These are phyloP conservation scores for Cutaneotrichosporon sp. DNA, from an alignment of 1,284 basidiomycete species.

Conservation along the genomic window DNA sequence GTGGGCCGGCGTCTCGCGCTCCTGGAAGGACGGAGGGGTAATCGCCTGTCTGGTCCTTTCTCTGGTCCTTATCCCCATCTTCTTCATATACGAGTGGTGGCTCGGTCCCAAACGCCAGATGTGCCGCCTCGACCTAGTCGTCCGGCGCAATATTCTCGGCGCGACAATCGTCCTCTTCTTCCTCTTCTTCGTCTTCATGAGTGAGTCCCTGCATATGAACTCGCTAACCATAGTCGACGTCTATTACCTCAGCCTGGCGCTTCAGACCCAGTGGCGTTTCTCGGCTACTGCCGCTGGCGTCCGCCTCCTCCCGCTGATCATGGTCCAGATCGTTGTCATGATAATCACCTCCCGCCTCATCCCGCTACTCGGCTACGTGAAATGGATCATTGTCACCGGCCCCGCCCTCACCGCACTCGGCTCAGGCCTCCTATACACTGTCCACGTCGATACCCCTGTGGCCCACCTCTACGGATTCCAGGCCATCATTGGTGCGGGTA, in stretches of 20 bases:
- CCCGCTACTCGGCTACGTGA: conserved; percentile 44
- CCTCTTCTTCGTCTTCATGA: conserved; percentile 49
- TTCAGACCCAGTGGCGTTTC: conserved; percentile 48
- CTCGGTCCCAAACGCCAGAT: conserved; percentile 48
- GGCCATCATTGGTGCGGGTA: conserved; percentile 47
- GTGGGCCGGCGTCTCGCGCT: conserved; percentile 49
- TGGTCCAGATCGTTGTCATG: conserved; percentile 47
- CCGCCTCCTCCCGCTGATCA: conserved; percentile 47
- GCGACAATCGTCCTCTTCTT: conserved; percentile 14
- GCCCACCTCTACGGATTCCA: conserved; percentile 46
- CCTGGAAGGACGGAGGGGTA: conserved; percentile 51
- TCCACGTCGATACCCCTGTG: conserved; percentile 35
- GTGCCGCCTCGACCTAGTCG: conserved; percentile 51
- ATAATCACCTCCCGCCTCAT: conserved; percentile 46
- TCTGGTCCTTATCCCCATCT: conserved; percentile 42
- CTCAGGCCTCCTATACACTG: conserved; percentile 45
- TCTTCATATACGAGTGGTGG: conserved; percentile 49
- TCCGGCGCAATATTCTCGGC: conserved; percentile 42
- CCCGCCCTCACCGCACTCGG: conserved; percentile 42
- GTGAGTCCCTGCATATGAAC: conserved; percentile 33
- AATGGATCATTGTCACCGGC: conserved; percentile 46
- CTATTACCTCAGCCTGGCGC: conserved; percentile 45
- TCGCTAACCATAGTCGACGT: conserved; percentile 37
- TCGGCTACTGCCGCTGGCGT: conserved; percentile 51
- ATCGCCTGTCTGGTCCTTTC: conserved; percentile 51